Conservation (phyloP, 73 alveolate species). For the Breviolum minutum region DNA sequence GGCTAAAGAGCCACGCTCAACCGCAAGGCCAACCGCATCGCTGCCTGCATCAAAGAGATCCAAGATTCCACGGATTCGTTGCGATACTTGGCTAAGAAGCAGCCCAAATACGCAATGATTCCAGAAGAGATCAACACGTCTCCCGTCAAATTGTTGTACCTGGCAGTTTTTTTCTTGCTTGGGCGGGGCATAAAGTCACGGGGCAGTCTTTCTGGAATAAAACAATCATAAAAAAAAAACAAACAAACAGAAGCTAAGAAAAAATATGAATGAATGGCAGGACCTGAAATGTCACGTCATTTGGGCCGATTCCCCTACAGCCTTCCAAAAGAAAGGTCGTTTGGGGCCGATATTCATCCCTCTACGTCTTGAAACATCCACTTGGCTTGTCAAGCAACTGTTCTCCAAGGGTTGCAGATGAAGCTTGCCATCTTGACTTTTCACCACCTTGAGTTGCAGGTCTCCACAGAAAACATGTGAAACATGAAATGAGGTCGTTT, state of each 20-base stretch:
- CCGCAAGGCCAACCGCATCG: neutral
- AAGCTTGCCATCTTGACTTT: conserved; percentile 92
- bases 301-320: no score
- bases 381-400: conserved; percentile 12
- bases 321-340: no score
- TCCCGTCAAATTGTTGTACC: conserved; percentile 98
- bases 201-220: no score
- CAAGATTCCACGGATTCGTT: conserved; percentile 98
- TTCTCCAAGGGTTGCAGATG: conserved; percentile 87
- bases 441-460: conserved; percentile 22
- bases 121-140: conserved; percentile 99
- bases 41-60: conserved; percentile 96
- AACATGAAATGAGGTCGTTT: neutral
- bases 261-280: no score
- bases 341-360: neutral
- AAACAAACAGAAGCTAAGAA: neutral
- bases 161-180: conserved; percentile 32
- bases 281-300: no score
- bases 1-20: neutral
- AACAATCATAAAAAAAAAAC: no score
- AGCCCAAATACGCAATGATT: conserved; percentile 99
- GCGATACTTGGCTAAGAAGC: conserved; percentile 98
- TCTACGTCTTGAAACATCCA: no score
- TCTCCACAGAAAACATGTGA: neutral
- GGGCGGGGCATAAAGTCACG: neutral